Base-by-base conservation (phyloP, 768 basidiomycete species). In the Multifurca ochricompacta region DNA sequence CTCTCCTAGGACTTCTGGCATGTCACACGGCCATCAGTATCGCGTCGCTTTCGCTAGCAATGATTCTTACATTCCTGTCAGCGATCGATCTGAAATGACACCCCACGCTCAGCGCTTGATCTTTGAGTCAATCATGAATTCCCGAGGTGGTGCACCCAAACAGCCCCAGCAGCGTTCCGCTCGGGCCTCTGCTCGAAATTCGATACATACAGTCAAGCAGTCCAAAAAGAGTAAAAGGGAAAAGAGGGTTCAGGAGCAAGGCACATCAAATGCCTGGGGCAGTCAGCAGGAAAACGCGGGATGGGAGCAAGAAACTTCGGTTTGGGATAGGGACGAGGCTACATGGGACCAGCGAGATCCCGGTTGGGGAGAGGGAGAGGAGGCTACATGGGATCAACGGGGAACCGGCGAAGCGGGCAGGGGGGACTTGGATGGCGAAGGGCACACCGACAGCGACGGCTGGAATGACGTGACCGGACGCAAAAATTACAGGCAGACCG, bases 401-500 rank as follows among this genome's bases (percentile, higher is more conserved):
- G 48, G 6, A 13, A 13, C 8, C 27, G 39, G 28, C 21, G 44
- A 46, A 23, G 13, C 31, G 3, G 44, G 34, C 11, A 21, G 51
- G 30, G 57, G 25, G 14, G 42, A 61, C 47, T 35, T 37, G 36
- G 58, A 49, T 18, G 47, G 51, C 34, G 60, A 39, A 18, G 61
- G 37, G 13, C 39, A 57, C 23, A 43, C 45, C 9, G 59, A 56
- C 18, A 39, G 54, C 11, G 61, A 54, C 0, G 55, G 43, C 3
- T 55, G 53, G 56, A 47, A 54, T 10, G 56, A 62, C 37, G 46
- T 25, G 16, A 23, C 48, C 18, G 52, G 56, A 23, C 60, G 56
- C 25, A 42, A 14, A 28, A 27, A 43, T 21, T 49, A 13, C 42
- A 41, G 32, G 9, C 47, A 44, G 23, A 37, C 18, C 16, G 35